Evolutionary conservation across 768 basidiomycete species (phyloP), one percentile per base, ranked within the genome.

Genomic region (Lactifluus piperatus): DNA sequence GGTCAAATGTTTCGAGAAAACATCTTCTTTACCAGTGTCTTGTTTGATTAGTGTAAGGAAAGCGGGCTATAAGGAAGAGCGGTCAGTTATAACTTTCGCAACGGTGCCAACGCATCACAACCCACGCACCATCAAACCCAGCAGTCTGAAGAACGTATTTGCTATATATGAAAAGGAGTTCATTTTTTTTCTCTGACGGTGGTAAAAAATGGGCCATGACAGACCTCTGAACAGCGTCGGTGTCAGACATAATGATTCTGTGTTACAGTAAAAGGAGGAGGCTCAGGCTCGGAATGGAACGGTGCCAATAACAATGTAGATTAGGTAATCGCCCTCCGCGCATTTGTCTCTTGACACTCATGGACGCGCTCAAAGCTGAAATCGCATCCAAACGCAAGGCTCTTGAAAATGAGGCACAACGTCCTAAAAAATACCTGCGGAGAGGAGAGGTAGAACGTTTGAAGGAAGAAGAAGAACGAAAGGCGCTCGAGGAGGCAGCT

Each of bases 111-210:
- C 50, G 41, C 58, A 49, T 41, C 58, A 34, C 10, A 49, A 30
- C 51, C 20, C 51, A 72, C 78, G 65, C 57, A 87, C 86, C 88
- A 71, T 98, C 95, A 72, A 98, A 99, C 60, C 87, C 88, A 64
- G 91, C 95, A 58, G 97, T 99, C 74, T 95, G 88, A 64, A 99
- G 84, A 62, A 86, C 79, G 75, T 83, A 91, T 80, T 86, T 90
- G 77, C 89, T 93, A 54, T 16, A 36, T 4, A 26, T n/a, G n/a
- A n/a, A n/a, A n/a, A n/a, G n/a, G n/a, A n/a, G n/a, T n/a, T n/a
- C n/a, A n/a, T n/a, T n/a, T n/a, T n/a, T n/a, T n/a, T n/a, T n/a
- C n/a, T n/a, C n/a, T n/a, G n/a, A n/a, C n/a, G n/a, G n/a, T n/a
- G n/a, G n/a, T n/a, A n/a, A 44, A 0, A 10, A 43, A 57, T 26